A percentile compares a stretch with the other conserved stretches of the same genome.
Conservation (phyloP, 352 stramenopile species). For the Peronospora destructor region DNA sequence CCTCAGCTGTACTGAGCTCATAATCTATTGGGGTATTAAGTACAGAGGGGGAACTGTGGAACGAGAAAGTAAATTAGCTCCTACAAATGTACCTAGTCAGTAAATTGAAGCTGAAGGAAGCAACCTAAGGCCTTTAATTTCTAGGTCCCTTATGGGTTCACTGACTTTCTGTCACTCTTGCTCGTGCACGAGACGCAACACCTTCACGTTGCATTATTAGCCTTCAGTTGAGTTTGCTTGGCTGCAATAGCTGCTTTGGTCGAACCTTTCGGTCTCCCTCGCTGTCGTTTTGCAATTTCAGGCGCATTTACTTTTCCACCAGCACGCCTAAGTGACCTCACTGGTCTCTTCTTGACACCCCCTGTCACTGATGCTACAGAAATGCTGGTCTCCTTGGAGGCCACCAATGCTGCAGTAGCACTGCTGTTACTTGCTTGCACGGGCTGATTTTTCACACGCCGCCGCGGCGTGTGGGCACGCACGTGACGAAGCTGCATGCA, state of each 20-base stretch:
- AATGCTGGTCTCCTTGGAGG: neutral
- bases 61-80: too few species aligned
- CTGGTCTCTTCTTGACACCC: constrained; percentile 6
- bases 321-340: constrained; percentile 10
- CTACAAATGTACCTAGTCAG: too few species aligned
- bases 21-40: too few species aligned
- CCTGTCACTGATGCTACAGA: neutral
- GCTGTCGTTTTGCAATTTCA: constrained; percentile 6
- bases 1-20: too few species aligned
- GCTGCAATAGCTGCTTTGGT: constrained; percentile 16
- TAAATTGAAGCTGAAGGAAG: too few species aligned
- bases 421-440: constrained; percentile 1
- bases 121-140: too few species aligned
- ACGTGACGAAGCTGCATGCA: constrained; percentile 72
- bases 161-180: neutral
- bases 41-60: too few species aligned
- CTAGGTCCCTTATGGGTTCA: neutral
- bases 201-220: constrained; percentile 5
- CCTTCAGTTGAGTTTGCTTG: constrained; percentile 12
- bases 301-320: constrained; percentile 5
- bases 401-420: constrained; percentile 1
- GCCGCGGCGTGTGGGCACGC: constrained; percentile 31
- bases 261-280: constrained; percentile 21
- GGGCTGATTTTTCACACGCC: constrained; percentile 11
- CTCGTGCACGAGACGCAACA: neutral